phyloP scores from a whole-genome alignment of 768 basidiomycete genomes.

The Lactifluus pinguis region DNA sequence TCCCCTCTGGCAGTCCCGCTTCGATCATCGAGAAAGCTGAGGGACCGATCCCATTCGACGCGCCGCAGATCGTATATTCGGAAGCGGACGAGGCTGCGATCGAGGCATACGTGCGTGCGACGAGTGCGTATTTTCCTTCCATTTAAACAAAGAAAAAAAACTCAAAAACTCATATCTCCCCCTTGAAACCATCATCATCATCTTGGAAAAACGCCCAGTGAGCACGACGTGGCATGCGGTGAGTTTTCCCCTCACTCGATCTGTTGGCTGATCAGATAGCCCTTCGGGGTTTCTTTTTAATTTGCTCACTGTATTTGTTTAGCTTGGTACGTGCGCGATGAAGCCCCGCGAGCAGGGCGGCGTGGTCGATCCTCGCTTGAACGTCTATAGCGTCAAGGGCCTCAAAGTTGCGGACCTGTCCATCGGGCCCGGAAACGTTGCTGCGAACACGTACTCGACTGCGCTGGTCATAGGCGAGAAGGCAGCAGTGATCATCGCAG shows the following conservation, averaged over 20 bases:
- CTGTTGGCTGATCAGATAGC: neutral
- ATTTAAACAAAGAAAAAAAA: no score
- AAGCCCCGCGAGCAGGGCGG: constrained; percentile 48
- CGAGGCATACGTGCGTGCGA: constrained; percentile 22
- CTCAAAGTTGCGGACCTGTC: constrained; percentile 48
- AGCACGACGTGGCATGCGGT: constrained; percentile 12
- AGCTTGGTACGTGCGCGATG: constrained; percentile 65
- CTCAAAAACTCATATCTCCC: no score
- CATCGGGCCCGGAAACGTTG: constrained; percentile 32
- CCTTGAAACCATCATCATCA: neutral
- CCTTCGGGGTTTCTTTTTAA: neutral
- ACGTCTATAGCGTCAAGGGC: constrained; percentile 50
- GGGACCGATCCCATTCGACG: constrained; percentile 22
- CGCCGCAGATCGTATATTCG: constrained; percentile 27
- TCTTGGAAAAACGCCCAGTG: neutral
- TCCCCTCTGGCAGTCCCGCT: constrained; percentile 26
- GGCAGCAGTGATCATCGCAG: constrained; percentile 48
- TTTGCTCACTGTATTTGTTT: neutral
- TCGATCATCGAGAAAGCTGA: constrained; percentile 3
- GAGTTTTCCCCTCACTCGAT: neutral
- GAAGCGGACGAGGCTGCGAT: constrained; percentile 30
- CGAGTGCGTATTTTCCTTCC: neutral
- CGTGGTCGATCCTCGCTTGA: constrained; percentile 53
- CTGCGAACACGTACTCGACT: constrained; percentile 37
- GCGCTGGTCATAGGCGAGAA: constrained; percentile 48